Evolutionary conservation across 148 eudicot species (phyloP).

Genomic region (Hydrangea macrophylla): DNA sequence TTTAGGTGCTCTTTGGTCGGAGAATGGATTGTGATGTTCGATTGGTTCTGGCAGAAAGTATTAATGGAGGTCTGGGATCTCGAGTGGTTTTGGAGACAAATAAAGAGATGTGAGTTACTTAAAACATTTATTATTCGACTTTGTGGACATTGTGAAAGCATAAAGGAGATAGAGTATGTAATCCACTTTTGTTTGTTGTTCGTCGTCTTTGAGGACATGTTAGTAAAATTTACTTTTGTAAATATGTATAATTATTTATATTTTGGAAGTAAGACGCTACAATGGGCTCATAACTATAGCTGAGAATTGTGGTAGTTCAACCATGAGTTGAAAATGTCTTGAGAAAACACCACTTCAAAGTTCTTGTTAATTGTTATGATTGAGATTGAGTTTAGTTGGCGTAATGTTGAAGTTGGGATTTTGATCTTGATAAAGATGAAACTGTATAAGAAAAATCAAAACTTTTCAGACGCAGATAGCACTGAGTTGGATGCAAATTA

Average conservation of each 20-base stretch:
- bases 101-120: conserved; percentile 10
- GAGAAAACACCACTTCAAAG: neutral
- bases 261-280: neutral
- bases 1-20: conserved; percentile 12
- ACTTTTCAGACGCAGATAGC: neutral
- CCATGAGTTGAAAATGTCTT: neutral
- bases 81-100: conserved; percentile 9
- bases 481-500: neutral
- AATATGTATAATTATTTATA: no score
- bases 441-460: neutral
- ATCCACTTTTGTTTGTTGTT: neutral
- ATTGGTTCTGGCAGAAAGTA: conserved; percentile 5
- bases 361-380: neutral
- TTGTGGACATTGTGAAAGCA: neutral
- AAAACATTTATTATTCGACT: neutral
- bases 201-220: neutral
- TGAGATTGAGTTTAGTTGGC: neutral
- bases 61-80: conserved; percentile 1
- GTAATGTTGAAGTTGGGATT: neutral
- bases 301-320: neutral
- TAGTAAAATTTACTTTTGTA: neutral
- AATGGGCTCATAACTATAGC: neutral
- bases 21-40: conserved; percentile 9
- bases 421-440: neutral
- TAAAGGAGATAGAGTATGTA: neutral